Evolutionary conservation across 75 land plant genomes (phyloP).

Genomic region (Ceratopteris richardii): DNA sequence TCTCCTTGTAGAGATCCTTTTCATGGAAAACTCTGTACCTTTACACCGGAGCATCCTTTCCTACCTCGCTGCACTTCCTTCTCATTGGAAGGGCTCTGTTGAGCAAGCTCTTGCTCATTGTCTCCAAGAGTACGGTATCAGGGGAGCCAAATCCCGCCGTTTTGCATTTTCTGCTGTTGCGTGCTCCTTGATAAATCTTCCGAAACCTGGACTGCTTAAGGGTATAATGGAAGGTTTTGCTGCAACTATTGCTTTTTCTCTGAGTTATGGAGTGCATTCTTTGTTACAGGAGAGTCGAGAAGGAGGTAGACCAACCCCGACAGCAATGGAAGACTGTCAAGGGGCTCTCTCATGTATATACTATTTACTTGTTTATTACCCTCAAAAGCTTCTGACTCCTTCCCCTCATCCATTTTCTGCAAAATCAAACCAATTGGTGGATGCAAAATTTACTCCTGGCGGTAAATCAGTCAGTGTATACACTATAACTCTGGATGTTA

Average conservation of each 20-base stretch:
- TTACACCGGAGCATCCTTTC: slow-evolving; percentile 77
- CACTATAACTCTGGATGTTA: slow-evolving; percentile 27
- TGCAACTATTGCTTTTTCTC: slow-evolving; percentile 30
- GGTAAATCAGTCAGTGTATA: slow-evolving; percentile 12
- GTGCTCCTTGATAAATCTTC: slow-evolving; percentile 57
- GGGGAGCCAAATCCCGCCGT: slow-evolving; percentile 33
- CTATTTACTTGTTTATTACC: slow-evolving; percentile 77
- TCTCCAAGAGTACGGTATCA: slow-evolving; percentile 59
- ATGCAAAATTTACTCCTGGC: not conserved
- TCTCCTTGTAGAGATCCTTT: slow-evolving; percentile 65
- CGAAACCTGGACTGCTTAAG: slow-evolving; percentile 67
- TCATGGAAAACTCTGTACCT: slow-evolving; percentile 78
- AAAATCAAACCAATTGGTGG: not conserved
- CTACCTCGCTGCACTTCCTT: slow-evolving; percentile 33
- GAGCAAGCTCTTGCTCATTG: slow-evolving; percentile 33
- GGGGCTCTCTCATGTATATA: slow-evolving; percentile 87
- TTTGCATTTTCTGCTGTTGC: slow-evolving; percentile 61
- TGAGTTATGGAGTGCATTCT: slow-evolving; percentile 39
- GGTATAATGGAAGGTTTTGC: slow-evolving; percentile 44
- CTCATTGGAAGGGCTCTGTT: slow-evolving; percentile 16
- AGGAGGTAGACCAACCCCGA: slow-evolving; percentile 70
- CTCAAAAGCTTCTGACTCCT: slow-evolving; percentile 30
- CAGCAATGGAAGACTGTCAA: slow-evolving; percentile 93
- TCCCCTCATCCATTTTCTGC: not conserved
- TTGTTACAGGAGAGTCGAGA: slow-evolving; percentile 46